Evolutionary conservation across 2,329 filamentous ascomycete species (phyloP), one percentile per base, ranked within the genome.

Genomic region (Aspergillus piperis): DNA sequence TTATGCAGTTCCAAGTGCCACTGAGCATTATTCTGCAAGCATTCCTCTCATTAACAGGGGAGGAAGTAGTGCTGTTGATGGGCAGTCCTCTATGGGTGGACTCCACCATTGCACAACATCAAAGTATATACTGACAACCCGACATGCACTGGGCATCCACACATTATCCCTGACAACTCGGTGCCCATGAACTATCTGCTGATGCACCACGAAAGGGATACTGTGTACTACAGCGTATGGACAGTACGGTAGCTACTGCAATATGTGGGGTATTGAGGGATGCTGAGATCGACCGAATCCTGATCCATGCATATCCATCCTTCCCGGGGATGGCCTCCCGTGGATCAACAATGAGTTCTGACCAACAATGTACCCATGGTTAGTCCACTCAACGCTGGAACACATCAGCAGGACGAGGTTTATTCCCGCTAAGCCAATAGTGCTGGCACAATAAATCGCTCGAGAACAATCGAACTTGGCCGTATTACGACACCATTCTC

Each of bases 401-500:
- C 23, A n/a, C 36, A 55, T 47, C 53, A 36, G 39, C 39, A 55
- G 25, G 38, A 41, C 53, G 30, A 21, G 53, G 11, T 55, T 47
- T 55, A 27, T 47, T 25, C 23, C n/a, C n/a, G 8, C 4, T 10
- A 5, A 21, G 3, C 39, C 53, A 55, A 55, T 47, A 8, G 23
- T 13, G 8, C 10, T 32, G 23, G 25, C 5, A 23, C n/a, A 15
- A 11, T 23, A 27, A 7, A 30, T 30, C 11, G 42, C 15, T 21
- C 23, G 23, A 32, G 39, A 4, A 54, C 39, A 27, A 11, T 23
- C 13, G 27, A 23, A 54, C 51, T 54, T 32, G 25, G 39, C 30
- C 8, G 3, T 17, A 60, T 62, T 62, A 62, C 58, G 61, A 62
- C 58, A 62, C 61, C 53, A 62, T 52, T 61, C 42, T 36, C 19